Percentiles rank a stretch among this genome's conserved stretches.
These are phyloP conservation scores for Boletellus deceptivus DNA, from an alignment of 1,284 basidiomycete species.

Conservation along the genomic window DNA sequence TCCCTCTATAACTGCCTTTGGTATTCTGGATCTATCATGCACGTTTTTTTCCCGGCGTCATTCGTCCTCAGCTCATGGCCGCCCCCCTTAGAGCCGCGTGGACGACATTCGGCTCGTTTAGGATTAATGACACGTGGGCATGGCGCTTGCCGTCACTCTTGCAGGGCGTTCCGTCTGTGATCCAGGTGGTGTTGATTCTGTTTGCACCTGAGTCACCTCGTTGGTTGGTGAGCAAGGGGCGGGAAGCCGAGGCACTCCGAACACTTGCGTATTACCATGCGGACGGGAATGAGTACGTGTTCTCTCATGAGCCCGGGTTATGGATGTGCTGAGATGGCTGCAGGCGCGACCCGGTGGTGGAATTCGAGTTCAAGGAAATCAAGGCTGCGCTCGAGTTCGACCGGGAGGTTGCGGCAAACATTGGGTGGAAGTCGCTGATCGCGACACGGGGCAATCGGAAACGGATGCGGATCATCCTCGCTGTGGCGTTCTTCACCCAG, in stretches of 20 bases:
- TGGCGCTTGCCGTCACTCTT: constrained; percentile 74
- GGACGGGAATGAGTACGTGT: constrained; percentile 57
- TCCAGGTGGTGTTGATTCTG: constrained; percentile 60
- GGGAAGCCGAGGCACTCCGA: constrained; percentile 57
- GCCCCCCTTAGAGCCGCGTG: constrained; percentile 58
- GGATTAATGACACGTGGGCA: constrained; percentile 63
- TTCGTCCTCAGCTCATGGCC: not conserved
- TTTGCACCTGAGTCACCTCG: constrained; percentile 72
- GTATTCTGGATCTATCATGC: constrained; percentile 76
- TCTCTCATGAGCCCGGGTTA: too few species aligned
- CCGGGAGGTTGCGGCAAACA: constrained; percentile 48
- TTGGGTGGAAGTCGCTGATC: constrained; percentile 63
- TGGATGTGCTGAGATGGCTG: constrained; percentile 35
- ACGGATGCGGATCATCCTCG: constrained; percentile 68
- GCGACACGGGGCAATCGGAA: constrained; percentile 63
- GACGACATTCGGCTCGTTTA: constrained; percentile 74
- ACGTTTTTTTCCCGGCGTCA: constrained; percentile 20
- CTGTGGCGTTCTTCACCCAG: constrained; percentile 69
- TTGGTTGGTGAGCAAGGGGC: constrained; percentile 67
- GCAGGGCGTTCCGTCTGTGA: constrained; percentile 62
- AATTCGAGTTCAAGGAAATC: constrained; percentile 77
- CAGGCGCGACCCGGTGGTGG: constrained; percentile 68
- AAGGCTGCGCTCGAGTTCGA: constrained; percentile 71
- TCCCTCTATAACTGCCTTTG: constrained; percentile 77
- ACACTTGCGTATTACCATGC: constrained; percentile 76